Evolutionary conservation across 306 rosid genomes (phyloP), one percentile per base, ranked within the genome.

Genomic region (Hylodesmum podocarpum): DNA sequence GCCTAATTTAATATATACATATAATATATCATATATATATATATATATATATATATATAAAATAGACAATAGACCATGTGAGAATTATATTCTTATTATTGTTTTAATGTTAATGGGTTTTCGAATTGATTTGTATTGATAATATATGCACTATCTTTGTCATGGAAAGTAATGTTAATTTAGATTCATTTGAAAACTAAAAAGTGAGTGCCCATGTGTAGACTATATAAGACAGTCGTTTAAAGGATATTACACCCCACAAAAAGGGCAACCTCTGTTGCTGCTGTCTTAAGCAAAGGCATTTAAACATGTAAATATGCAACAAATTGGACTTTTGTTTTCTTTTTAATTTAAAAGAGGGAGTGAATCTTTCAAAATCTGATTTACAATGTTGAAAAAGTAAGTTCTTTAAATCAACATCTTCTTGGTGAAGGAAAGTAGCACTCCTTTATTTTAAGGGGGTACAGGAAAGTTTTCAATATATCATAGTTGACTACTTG

Each of bases 351-450:
- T 62, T 65, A 44, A 50, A 57, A n/a, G 34, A 8, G 28, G 12
- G 24, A 47, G 25, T 18, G 73, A 63, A 61, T 73, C 66, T 40
- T 58, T 72, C 37, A 47, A 83, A 69, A 33, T 66, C 39, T 73
- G 34, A 67, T 69, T 78, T 47, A 55, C 58, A 49, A 47, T 55
- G 39, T 44, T 4, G 57, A 67, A 39, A 33, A 78, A 2, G 50
- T 11, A 44, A 28, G 24, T 3, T 33, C 76, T 73, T 78, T 78
- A 53, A 64, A 66, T 34, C 81, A 78, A 81, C 85, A 80, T 77
- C 97, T 89, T 89, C 89, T 57, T 44, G 63, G 71, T 72, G 89
- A 91, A 89, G 97, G 75, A 91, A 89, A 87, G 94, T 73, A 81
- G 80, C 84, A 34, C 19, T 47, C 55, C 82, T 80, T 80, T 84